These are phyloP conservation scores for Nicotiana noctiflora DNA, from an alignment of 257 asterid genomes.

Conservation along the genomic window DNA sequence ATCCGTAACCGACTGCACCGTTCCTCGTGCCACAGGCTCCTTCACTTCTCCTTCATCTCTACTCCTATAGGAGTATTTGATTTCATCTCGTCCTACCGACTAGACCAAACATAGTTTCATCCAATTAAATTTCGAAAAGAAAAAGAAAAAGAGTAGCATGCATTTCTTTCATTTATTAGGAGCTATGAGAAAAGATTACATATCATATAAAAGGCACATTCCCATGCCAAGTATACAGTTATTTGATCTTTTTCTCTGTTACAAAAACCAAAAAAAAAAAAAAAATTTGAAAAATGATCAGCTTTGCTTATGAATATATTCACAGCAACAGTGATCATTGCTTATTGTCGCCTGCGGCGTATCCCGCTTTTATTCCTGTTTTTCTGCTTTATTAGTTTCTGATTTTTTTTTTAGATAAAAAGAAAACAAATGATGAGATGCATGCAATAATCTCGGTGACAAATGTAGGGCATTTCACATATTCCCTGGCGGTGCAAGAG, in stretches of 20 bases:
- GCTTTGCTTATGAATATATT: no score
- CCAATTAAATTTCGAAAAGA: neutral
- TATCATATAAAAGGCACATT: neutral
- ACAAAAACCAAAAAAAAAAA: neutral
- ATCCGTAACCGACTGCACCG: neutral
- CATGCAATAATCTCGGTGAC: neutral
- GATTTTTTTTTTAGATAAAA: no score
- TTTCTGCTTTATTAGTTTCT: neutral
- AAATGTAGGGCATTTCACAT: neutral
- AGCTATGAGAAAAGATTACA: neutral
- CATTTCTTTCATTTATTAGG: no score
- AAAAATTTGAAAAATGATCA: neutral
- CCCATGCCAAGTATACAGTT: neutral
- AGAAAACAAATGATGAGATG: neutral
- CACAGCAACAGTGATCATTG: neutral
- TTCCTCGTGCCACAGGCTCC: slow-evolving; percentile 5
- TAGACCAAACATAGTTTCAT: neutral
- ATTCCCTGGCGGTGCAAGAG: slow-evolving; percentile 39
- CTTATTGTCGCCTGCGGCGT: neutral
- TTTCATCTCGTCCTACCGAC: neutral
- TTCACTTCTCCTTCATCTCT: neutral
- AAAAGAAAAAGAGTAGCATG: neutral
- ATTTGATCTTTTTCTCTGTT: neutral
- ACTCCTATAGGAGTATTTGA: neutral
- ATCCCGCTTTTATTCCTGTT: neutral